A percentile compares a stretch with the other conserved stretches of the same genome.
phyloP scores from a whole-genome alignment of 768 basidiomycete genomes.

The Glaciozyma martinii region DNA sequence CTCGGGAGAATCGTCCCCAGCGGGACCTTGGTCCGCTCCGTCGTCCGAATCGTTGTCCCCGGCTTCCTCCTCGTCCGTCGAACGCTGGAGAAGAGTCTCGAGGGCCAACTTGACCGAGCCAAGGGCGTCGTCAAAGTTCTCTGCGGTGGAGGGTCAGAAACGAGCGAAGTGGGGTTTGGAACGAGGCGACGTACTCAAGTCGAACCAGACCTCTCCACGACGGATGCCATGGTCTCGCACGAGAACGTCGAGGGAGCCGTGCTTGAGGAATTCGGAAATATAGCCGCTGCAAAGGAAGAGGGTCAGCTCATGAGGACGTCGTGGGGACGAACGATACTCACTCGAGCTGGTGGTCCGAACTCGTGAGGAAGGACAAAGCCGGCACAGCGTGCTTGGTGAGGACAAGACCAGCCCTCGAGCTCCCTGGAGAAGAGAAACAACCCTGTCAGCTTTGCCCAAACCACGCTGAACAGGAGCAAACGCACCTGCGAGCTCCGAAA shows the following conservation, averaged over 20 bases:
- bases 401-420: constrained; percentile 50
- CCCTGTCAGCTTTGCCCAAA: too few relatives aligned
- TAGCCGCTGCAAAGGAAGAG: constrained; percentile 43
- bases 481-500: constrained; percentile 47
- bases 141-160: constrained; percentile 31
- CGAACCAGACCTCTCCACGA: constrained; percentile 1
- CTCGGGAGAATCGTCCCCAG: constrained; percentile 32
- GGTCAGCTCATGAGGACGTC: too few relatives aligned
- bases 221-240: constrained; percentile 13
- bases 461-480: too few relatives aligned
- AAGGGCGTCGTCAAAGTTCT: constrained; percentile 43
- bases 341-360: constrained; percentile 44
- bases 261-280: constrained; percentile 58
- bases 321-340: too few relatives aligned
- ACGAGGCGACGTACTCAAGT: not conserved
- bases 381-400: constrained; percentile 57
- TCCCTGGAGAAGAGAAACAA: constrained; percentile 30
- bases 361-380: constrained; percentile 46
- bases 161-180: not conserved
- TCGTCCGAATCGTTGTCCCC: constrained; percentile 31
- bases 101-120: constrained; percentile 33
- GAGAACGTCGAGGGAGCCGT: constrained; percentile 47
- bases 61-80: constrained; percentile 10
- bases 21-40: constrained; percentile 19
- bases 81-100: constrained; percentile 15